Conservation (phyloP, 768 basidiomycete species). For the Suillus cothurnatus region DNA sequence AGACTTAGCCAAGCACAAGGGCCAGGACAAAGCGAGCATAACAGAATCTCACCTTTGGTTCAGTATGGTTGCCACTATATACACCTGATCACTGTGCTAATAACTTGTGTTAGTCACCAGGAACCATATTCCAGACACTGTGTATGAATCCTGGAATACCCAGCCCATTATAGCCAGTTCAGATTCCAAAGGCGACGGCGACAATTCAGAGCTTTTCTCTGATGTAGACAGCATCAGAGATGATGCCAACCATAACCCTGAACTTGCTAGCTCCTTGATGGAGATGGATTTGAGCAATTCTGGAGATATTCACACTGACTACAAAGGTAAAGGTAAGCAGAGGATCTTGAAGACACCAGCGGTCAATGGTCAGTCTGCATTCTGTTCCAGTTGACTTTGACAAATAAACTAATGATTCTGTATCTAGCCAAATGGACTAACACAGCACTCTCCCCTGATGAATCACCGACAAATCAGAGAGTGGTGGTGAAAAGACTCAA, state of each 20-base stretch:
- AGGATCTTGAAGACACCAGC: background rate
- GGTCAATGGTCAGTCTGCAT: background rate
- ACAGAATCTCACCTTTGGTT: slow-evolving; percentile 9
- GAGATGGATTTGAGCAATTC: background rate
- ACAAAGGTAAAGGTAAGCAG: background rate
- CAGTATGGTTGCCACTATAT: background rate
- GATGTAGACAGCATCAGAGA: background rate
- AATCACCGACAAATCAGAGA: background rate
- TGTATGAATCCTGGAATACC: background rate
- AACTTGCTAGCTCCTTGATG: background rate
- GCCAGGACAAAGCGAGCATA: background rate
- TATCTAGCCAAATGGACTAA: background rate
- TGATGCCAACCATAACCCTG: background rate
- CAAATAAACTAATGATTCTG: background rate
- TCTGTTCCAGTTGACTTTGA: background rate
- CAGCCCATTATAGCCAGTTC: background rate
- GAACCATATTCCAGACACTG: background rate
- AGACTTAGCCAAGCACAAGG: background rate
- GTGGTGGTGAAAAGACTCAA: background rate
- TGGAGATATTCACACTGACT: background rate
- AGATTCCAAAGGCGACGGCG: background rate
- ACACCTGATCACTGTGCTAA: background rate
- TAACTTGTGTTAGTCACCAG: background rate
- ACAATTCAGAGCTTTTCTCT: background rate
- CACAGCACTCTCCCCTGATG: background rate